Percentiles rank a stretch among this genome's conserved stretches.
phyloP scores from a whole-genome alignment of 371 early-diverging fungal species.

The Haplosporangium sp. region DNA sequence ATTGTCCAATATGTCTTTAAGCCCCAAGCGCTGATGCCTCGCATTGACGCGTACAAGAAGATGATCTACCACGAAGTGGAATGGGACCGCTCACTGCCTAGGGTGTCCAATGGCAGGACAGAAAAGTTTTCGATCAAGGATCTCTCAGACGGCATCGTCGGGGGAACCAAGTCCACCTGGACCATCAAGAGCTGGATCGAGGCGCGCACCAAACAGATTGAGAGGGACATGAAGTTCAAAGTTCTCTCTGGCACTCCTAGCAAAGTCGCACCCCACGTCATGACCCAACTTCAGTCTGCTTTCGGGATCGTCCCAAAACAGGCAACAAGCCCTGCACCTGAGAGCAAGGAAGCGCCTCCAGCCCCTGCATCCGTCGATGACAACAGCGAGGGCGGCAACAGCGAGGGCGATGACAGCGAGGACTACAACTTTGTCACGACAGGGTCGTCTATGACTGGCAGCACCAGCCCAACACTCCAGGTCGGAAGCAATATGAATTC shows the following conservation, averaged over 20 bases:
- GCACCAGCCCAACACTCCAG: not conserved
- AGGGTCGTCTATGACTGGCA: not conserved
- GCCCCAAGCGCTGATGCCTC: slow-evolving; percentile 56
- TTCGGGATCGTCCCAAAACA: slow-evolving; percentile 17
- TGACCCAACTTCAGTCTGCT: slow-evolving; percentile 26
- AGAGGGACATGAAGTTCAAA: slow-evolving; percentile 35
- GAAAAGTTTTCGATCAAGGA: slow-evolving; percentile 32
- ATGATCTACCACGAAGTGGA: slow-evolving; percentile 61
- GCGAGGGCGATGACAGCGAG: not conserved
- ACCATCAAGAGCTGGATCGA: slow-evolving; percentile 37
- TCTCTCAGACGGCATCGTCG: slow-evolving; percentile 21
- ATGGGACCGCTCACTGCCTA: slow-evolving; percentile 57
- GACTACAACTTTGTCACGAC: not conserved
- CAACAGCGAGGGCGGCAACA: not conserved
- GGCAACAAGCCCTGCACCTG: not conserved
- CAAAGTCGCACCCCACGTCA: slow-evolving; percentile 14
- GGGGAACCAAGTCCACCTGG: slow-evolving; percentile 25
- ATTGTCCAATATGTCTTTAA: slow-evolving; percentile 62
- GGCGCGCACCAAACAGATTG: slow-evolving; percentile 18
- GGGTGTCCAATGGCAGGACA: slow-evolving; percentile 39
- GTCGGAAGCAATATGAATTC: not conserved
- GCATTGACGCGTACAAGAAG: slow-evolving; percentile 56
- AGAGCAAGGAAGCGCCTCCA: not conserved
- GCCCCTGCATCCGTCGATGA: no score
- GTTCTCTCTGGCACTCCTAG: slow-evolving; percentile 9